Evolutionary conservation across 495 filamentous ascomycete genomes (phyloP).

Genomic region (Poronia punctata): DNA sequence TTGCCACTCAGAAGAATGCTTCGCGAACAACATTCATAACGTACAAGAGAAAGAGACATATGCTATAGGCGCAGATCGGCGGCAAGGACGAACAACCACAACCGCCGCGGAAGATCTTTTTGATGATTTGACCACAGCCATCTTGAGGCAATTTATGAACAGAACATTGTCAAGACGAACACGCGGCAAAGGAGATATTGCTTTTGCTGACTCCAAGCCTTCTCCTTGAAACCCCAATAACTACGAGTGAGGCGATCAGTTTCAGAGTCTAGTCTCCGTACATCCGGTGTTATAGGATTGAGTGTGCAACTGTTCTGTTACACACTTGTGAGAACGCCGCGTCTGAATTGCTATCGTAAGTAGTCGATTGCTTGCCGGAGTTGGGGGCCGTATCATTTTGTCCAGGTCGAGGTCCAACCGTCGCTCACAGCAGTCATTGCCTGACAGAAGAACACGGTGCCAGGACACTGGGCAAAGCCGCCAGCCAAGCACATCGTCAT

Average conservation of each 20-base stretch:
- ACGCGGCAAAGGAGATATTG: slow-evolving; percentile 4
- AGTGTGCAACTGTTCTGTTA: too few species aligned
- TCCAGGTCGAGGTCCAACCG: too few species aligned
- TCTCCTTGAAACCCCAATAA: background rate
- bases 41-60: too few species aligned
- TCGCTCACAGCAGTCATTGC: too few species aligned
- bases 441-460: too few species aligned
- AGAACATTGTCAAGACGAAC: slow-evolving; percentile 5
- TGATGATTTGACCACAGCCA: slow-evolving; percentile 3
- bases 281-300: slow-evolving; percentile 3
- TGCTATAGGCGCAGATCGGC: slow-evolving; percentile 3
- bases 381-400: too few species aligned
- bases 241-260: slow-evolving; percentile 9
- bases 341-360: too few species aligned
- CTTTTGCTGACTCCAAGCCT: background rate
- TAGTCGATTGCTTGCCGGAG: too few species aligned
- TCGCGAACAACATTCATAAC: too few species aligned
- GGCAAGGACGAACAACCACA: background rate
- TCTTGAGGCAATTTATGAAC: slow-evolving; percentile 6
- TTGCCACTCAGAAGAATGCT: slow-evolving; percentile 5
- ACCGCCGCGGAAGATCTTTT: background rate
- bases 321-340: background rate
- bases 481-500: background rate
- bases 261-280: slow-evolving; percentile 6
- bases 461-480: too few species aligned